Evolutionary conservation across 2,329 filamentous ascomycete species (phyloP).

Genomic region (Thelonectria olida): DNA sequence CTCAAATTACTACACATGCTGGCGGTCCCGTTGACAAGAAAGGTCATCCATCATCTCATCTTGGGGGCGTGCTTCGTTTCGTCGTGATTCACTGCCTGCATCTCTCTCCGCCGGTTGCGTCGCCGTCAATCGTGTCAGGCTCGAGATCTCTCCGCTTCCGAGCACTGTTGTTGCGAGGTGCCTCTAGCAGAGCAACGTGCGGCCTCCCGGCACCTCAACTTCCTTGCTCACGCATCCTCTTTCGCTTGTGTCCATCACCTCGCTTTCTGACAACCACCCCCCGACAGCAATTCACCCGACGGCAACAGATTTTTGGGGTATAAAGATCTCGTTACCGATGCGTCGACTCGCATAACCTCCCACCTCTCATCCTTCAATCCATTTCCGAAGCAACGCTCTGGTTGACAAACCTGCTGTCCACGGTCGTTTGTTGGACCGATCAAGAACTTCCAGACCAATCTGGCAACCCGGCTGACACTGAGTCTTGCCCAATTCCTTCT

Average conservation of each 20-base stretch:
- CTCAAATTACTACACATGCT: constrained; percentile 39
- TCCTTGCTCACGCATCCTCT: constrained; percentile 17
- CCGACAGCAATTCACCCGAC: constrained; percentile 21
- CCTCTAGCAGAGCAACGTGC: constrained; percentile 29
- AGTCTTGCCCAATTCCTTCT: constrained; percentile 1
- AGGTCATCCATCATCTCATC: constrained; percentile 35
- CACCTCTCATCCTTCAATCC: constrained; percentile 16
- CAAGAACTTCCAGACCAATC: background rate
- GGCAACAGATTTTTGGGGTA: constrained; percentile 25
- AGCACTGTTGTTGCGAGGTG: background rate
- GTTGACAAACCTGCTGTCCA: background rate
- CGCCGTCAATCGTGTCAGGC: constrained; percentile 22
- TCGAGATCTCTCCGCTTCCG: constrained; percentile 17
- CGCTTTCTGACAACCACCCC: constrained; percentile 19
- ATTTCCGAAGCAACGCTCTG: constrained; percentile 19
- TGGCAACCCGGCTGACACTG: background rate
- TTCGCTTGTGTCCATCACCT: constrained; percentile 20
- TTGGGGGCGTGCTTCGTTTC: constrained; percentile 32
- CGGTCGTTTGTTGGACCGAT: background rate
- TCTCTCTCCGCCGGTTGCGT: constrained; percentile 24
- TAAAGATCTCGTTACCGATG: constrained; percentile 36
- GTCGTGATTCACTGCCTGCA: constrained; percentile 33
- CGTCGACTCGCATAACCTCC: constrained; percentile 26
- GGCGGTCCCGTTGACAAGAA: constrained; percentile 20
- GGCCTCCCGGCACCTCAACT: constrained; percentile 17